A percentile compares a stretch with the other conserved stretches of the same genome.
Evolutionary conservation across 2,329 filamentous ascomycete genomes (phyloP).

Genomic region (Monosporascus ibericus): DNA sequence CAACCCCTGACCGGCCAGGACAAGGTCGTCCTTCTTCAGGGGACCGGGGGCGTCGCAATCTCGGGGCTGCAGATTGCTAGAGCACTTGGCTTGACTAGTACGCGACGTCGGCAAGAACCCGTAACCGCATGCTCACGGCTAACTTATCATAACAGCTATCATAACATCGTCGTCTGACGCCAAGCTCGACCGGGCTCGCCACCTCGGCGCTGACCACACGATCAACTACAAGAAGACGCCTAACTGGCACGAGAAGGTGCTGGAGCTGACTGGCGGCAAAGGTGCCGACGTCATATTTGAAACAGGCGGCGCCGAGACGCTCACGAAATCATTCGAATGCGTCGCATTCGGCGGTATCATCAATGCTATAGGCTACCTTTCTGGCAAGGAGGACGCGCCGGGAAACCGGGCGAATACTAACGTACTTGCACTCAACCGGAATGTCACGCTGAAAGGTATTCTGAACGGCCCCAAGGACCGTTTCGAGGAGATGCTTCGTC

Average conservation of each 20-base stretch:
- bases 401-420: slow-evolving; percentile 51
- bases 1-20: slow-evolving; percentile 37
- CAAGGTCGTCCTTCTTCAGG: slow-evolving; percentile 45
- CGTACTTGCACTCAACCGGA: slow-evolving; percentile 32
- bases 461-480: slow-evolving; percentile 52
- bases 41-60: slow-evolving; percentile 48
- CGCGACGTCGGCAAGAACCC: slow-evolving; percentile 1
- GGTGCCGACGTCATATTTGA: slow-evolving; percentile 53
- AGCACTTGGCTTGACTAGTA: slow-evolving; percentile 42
- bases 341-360: slow-evolving; percentile 51
- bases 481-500: slow-evolving; percentile 48
- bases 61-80: slow-evolving; percentile 48
- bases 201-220: slow-evolving; percentile 43
- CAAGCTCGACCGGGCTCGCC: slow-evolving; percentile 40
- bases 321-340: slow-evolving; percentile 46
- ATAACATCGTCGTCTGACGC: slow-evolving; percentile 36
- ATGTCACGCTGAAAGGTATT: slow-evolving; percentile 39
- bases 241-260: slow-evolving; percentile 44
- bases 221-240: slow-evolving; percentile 51
- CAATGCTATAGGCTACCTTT: slow-evolving; percentile 35
- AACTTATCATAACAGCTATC: slow-evolving; percentile 7
- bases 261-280: slow-evolving; percentile 35
- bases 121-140: slow-evolving; percentile 1
- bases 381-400: slow-evolving; percentile 41
- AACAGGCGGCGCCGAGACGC: slow-evolving; percentile 44